Evolutionary conservation across 305 asterid genomes (phyloP).

Genomic region (Striga hermonthica): DNA sequence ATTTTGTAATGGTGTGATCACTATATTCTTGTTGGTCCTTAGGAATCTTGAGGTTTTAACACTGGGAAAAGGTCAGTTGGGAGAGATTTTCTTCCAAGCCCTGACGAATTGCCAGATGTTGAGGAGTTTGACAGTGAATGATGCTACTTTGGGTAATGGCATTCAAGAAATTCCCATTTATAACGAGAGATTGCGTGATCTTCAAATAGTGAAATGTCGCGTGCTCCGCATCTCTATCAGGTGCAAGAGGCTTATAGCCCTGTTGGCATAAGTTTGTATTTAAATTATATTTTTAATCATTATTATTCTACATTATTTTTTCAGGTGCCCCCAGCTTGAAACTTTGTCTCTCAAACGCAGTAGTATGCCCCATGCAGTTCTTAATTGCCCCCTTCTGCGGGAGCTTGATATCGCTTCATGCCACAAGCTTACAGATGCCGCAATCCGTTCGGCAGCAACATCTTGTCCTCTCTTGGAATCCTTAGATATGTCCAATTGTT

Average conservation of each 20-base stretch:
- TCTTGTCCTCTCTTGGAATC: slow-evolving; percentile 92
- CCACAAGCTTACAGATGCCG: slow-evolving; percentile 98
- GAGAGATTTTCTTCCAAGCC: slow-evolving; percentile 75
- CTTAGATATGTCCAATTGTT: slow-evolving; percentile 92
- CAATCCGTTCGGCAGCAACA: slow-evolving; percentile 89
- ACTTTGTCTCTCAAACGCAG: slow-evolving; percentile 94
- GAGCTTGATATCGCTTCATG: slow-evolving; percentile 95
- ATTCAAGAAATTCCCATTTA: slow-evolving; percentile 72
- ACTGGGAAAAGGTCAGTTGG: slow-evolving; percentile 89
- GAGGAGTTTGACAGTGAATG: slow-evolving; percentile 79
- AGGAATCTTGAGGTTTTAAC: slow-evolving; percentile 88
- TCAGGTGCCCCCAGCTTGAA: slow-evolving; percentile 89
- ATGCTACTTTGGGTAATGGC: slow-evolving; percentile 89
- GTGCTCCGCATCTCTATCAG: slow-evolving; percentile 85
- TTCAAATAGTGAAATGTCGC: slow-evolving; percentile 91
- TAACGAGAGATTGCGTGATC: slow-evolving; percentile 73
- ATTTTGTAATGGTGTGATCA: background rate
- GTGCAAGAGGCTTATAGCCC: slow-evolving; percentile 36
- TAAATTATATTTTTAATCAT: slow-evolving; percentile 18
- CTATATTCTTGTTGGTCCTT: slow-evolving; percentile 35
- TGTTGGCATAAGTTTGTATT: background rate
- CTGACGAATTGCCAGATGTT: slow-evolving; percentile 68
- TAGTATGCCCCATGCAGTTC: slow-evolving; percentile 92
- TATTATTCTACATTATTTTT: slow-evolving; percentile 24
- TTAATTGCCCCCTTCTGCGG: slow-evolving; percentile 77